Evolutionary conservation across 2,329 filamentous ascomycete genomes (phyloP).

Genomic region (Leptographium procerum): DNA sequence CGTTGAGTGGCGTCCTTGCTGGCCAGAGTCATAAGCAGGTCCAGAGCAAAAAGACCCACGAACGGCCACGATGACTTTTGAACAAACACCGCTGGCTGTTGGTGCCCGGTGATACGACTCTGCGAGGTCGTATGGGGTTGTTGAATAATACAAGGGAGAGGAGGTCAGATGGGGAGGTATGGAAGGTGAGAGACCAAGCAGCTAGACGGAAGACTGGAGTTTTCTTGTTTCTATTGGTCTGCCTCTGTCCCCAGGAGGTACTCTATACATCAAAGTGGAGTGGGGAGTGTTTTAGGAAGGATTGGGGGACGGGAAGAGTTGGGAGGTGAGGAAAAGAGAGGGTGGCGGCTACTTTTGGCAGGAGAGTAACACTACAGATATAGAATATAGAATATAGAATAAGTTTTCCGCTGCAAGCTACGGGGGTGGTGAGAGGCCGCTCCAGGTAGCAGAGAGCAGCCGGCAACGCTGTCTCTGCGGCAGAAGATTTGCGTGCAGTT

Average conservation of each 20-base stretch:
- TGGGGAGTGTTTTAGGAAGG: background rate
- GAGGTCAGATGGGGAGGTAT: background rate
- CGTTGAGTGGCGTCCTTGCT: background rate
- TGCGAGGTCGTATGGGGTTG: background rate
- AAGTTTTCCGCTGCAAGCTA: background rate
- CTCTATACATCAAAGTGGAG: background rate
- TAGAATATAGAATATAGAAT: background rate
- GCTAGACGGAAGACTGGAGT: background rate
- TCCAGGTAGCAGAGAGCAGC: background rate
- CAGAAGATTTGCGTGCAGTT: constrained; percentile 6
- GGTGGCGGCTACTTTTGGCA: background rate
- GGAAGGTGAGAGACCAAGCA: constrained; percentile 1
- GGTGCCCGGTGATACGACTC: background rate
- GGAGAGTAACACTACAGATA: background rate
- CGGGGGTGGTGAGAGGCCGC: background rate
- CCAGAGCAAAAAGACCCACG: background rate
- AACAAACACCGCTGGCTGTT: background rate
- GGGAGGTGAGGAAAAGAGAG: background rate
- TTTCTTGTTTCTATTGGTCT: background rate
- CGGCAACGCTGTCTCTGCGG: background rate
- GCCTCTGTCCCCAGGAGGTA: background rate
- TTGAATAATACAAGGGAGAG: background rate
- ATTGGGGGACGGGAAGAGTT: background rate
- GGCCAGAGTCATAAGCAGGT: background rate
- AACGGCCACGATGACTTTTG: background rate